These are phyloP conservation scores for Huntiella savannae DNA, from an alignment of 2,329 filamentous ascomycete genomes.

Conservation along the genomic window DNA sequence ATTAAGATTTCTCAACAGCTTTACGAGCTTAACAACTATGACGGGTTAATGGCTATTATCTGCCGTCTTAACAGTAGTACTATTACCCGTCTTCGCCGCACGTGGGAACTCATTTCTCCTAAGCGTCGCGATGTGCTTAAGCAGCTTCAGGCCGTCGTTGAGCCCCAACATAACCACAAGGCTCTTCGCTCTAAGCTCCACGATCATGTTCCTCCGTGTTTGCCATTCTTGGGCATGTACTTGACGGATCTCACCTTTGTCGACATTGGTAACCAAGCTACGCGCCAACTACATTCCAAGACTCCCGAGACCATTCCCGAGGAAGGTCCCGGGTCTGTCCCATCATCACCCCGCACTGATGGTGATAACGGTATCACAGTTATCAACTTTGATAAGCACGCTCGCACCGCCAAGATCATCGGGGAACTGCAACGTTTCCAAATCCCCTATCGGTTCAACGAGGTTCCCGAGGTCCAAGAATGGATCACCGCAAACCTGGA, in stretches of 20 bases:
- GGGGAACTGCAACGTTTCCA: constrained; percentile 92
- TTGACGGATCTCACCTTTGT: constrained; percentile 92
- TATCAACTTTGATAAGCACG: constrained; percentile 97
- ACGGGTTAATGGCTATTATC: constrained; percentile 90
- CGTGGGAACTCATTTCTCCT: constrained; percentile 73
- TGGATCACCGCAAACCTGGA: constrained; percentile 75
- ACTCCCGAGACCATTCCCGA: not conserved
- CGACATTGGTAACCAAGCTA: constrained; percentile 79
- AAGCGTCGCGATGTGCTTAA: constrained; percentile 71
- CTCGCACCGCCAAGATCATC: constrained; percentile 85
- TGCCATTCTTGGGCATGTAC: constrained; percentile 92
- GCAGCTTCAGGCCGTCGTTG: constrained; percentile 63
- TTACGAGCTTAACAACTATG: constrained; percentile 83
- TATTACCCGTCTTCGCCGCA: constrained; percentile 70
- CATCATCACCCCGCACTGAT: constrained; percentile 24
- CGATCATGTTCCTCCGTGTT: constrained; percentile 72
- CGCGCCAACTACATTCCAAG: constrained; percentile 46
- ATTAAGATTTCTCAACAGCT: constrained; percentile 83
- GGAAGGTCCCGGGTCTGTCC: constrained; percentile 33
- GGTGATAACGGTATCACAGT: constrained; percentile 52
- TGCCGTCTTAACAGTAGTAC: constrained; percentile 85
- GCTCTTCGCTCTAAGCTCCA: constrained; percentile 66
- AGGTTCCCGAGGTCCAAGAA: constrained; percentile 75
- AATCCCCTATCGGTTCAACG: constrained; percentile 67
- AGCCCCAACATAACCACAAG: constrained; percentile 80